Base-by-base conservation (phyloP, 2,329 filamentous ascomycete genomes). In the Beauveria brongniartii region DNA sequence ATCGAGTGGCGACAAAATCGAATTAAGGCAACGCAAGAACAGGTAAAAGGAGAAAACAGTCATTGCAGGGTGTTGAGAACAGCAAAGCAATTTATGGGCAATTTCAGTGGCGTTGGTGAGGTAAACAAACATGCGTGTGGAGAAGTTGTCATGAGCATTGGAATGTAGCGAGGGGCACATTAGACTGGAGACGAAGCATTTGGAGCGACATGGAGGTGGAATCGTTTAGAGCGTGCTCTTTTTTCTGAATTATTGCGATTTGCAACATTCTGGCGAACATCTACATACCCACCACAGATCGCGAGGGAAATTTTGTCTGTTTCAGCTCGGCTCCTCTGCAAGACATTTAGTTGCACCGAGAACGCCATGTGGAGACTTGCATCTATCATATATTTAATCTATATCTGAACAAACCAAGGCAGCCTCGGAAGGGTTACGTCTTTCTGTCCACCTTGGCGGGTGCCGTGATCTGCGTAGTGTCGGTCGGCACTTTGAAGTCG, bases 71-170 rank as follows among this genome's bases (percentile, higher is more conserved):
- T 60, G 50, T 60, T 60, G 7, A 48, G 56, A 46, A 30, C 10
- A 16, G 40, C 37, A 24, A 53, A 54, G 41, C 5, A 10, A 47
- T 44, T 54, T 54, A 24, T 55, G 26, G 59, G 53, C 53, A 46
- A 55, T 57, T 56, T 61, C n/a, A 56, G 53, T 7, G 59, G 59
- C 37, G 53, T 57, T 56, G 59, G 46, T 40, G 14, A 40, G 22
- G 22, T 41, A 61, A 61, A 61, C 44, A 61, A 61, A 55, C 47
- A 59, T 22, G 24, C 6, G 12, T 50, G 58, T 60, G 58, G 58
- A 37, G 41, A 53, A 43, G 24, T 4, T 46, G 30, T 50, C 47
- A 34, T 46, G 34, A 46, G 40, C 48, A 59, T 37, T 59, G 56
- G 48, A 59, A 53, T 59, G 56, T 24, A 53, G 16, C 7, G 44